phyloP scores from a whole-genome alignment of 2,329 filamentous ascomycete species.

The Rasamsonia emersonii region DNA sequence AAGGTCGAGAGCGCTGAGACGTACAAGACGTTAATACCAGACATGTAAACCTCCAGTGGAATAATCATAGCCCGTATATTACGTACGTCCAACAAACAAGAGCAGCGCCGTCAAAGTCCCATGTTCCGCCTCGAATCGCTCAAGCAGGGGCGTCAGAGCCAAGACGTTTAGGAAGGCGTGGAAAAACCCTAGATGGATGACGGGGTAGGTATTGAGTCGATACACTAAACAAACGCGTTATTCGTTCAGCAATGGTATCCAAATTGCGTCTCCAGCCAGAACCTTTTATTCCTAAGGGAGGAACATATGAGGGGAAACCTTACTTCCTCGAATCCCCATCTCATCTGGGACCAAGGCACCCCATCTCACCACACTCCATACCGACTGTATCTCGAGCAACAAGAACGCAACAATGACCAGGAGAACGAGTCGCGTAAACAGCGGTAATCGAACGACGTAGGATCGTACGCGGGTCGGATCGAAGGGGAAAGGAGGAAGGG shows the following conservation, averaged over 20 bases:
- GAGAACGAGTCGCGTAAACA: conserved; percentile 70
- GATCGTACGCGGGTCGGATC: conserved; percentile 67
- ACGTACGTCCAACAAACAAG: conserved; percentile 84
- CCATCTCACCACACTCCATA: conserved; percentile 68
- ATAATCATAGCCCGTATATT: neutral
- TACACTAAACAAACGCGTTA: conserved; percentile 73
- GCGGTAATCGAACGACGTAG: conserved; percentile 74
- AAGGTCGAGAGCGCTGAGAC: conserved; percentile 65
- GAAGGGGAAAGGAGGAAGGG: conserved; percentile 50
- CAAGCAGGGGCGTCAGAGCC: conserved; percentile 76
- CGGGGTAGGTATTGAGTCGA: conserved; percentile 81
- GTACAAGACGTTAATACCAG: conserved; percentile 1
- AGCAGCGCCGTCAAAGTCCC: conserved; percentile 82
- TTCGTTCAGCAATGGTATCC: conserved; percentile 3
- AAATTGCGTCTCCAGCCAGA: neutral
- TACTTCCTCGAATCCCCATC: conserved; percentile 63
- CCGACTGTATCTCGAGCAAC: conserved; percentile 57
- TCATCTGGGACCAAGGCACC: conserved; percentile 70
- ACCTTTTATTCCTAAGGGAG: neutral
- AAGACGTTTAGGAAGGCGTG: conserved; percentile 73
- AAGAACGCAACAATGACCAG: conserved; percentile 60
- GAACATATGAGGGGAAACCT: conserved; percentile 24
- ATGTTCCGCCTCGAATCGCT: conserved; percentile 87
- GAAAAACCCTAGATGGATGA: conserved; percentile 74
- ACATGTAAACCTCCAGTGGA: neutral